These are phyloP conservation scores for Talaromyces amestolkiae DNA, from an alignment of 2,329 filamentous ascomycete species.

Conservation along the genomic window DNA sequence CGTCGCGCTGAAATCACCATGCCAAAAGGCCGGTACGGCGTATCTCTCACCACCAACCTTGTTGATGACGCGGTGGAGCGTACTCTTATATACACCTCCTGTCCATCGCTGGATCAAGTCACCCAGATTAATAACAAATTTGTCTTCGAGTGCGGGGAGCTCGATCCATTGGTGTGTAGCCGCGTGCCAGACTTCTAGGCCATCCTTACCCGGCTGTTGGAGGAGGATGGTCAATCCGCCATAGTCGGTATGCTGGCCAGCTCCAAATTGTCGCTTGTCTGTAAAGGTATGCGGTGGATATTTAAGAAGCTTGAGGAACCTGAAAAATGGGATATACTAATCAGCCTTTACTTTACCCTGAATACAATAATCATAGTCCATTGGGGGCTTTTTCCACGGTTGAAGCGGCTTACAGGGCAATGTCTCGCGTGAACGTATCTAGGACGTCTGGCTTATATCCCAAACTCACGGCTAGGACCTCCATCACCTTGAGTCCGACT, in stretches of 20 bases:
- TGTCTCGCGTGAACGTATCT: not conserved
- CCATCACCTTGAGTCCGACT: not conserved
- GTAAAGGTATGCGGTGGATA: not conserved
- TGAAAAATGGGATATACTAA: not conserved
- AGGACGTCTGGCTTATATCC: not conserved
- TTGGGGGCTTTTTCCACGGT: not conserved
- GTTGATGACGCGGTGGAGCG: not conserved
- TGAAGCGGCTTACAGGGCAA: not conserved
- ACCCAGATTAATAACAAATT: not conserved
- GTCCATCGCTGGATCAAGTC: not conserved
- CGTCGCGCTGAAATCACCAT: not conserved
- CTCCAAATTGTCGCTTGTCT: not conserved
- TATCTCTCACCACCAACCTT: not conserved
- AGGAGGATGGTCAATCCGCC: not conserved
- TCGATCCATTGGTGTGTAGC: not conserved
- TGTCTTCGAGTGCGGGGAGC: not conserved
- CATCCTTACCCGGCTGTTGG: not conserved
- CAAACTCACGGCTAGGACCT: not conserved
- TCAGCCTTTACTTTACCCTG: not conserved
- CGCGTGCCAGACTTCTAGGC: not conserved
- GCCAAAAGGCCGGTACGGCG: not conserved
- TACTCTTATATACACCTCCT: not conserved
- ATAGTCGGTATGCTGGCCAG: not conserved
- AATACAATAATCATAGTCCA: not conserved
- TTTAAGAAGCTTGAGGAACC: not conserved